Evolutionary conservation across 1,139 yeast species (phyloP).

Genomic region (Yamadazyma atmosphaerica): DNA sequence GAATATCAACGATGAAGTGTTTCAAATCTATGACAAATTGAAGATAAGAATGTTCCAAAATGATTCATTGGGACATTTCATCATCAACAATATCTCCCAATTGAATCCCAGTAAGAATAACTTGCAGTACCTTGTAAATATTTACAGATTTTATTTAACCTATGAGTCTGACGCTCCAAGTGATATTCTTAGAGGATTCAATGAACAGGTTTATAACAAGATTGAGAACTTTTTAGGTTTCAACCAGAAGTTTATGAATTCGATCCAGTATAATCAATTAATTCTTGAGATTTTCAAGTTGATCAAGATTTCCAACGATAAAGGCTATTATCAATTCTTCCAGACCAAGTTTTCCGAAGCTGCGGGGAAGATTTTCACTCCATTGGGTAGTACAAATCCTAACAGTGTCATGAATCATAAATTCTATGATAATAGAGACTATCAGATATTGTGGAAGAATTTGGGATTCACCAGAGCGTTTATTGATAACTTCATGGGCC

Average conservation of each 20-base stretch:
- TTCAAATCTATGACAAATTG: slow-evolving; percentile 51
- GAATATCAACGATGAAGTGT: slow-evolving; percentile 56
- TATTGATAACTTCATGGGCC: slow-evolving; percentile 12
- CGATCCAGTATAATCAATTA: slow-evolving; percentile 37
- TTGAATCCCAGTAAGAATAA: slow-evolving; percentile 27
- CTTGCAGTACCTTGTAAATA: slow-evolving; percentile 27
- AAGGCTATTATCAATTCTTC: slow-evolving; percentile 32
- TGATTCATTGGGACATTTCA: slow-evolving; percentile 67
- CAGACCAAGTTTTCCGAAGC: slow-evolving; percentile 12
- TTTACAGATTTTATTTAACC: slow-evolving; percentile 50
- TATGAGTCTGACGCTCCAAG: slow-evolving; percentile 51
- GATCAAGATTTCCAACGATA: slow-evolving; percentile 36
- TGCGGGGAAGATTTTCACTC: slow-evolving; percentile 10
- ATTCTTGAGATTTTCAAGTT: slow-evolving; percentile 36
- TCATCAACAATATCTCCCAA: slow-evolving; percentile 38
- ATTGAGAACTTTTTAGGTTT: slow-evolving; percentile 61
- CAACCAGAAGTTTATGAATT: slow-evolving; percentile 38
- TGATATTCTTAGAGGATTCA: slow-evolving; percentile 51
- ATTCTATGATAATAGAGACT: slow-evolving; percentile 51
- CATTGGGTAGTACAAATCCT: slow-evolving; percentile 2
- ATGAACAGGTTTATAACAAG: slow-evolving; percentile 57
- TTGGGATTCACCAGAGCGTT: slow-evolving; percentile 15
- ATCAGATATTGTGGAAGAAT: slow-evolving; percentile 46
- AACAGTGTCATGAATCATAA: slow-evolving; percentile 3
- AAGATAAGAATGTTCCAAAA: slow-evolving; percentile 76